phyloP scores from a whole-genome alignment of 1,284 basidiomycete genomes.

The Fomitiporia mediterranea region DNA sequence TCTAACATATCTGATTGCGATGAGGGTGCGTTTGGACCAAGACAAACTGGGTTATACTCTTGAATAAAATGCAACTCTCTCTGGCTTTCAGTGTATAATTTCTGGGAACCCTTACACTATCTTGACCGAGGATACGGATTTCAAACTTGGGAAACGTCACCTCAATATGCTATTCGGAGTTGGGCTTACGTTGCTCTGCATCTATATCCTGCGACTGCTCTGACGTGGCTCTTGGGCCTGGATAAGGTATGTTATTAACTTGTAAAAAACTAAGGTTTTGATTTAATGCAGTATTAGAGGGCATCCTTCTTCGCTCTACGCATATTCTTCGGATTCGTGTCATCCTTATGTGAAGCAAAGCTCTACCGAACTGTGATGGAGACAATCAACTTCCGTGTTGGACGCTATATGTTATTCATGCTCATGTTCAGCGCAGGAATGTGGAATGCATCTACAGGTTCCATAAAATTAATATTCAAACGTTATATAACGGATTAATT shows the following conservation, averaged over 20 bases:
- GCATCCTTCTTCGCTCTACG: conserved; percentile 87
- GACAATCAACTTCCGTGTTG: conserved; percentile 83
- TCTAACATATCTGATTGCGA: conserved; percentile 96
- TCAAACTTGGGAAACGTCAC: conserved; percentile 98
- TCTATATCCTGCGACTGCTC: conserved; percentile 49
- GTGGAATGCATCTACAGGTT: conserved; percentile 86
- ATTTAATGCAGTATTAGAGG: conserved; percentile 43
- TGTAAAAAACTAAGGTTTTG: conserved; percentile 22
- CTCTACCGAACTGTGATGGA: conserved; percentile 82
- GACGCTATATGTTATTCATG: conserved; percentile 87
- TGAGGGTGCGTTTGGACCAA: conserved; percentile 79
- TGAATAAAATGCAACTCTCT: not conserved
- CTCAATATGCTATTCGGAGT: conserved; percentile 84
- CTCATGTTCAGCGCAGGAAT: conserved; percentile 86
- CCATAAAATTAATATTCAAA: conserved; percentile 25
- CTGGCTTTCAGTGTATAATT: conserved; percentile 81
- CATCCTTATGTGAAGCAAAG: conserved; percentile 76
- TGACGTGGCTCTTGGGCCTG: conserved; percentile 35
- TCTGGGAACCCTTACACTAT: conserved; percentile 97
- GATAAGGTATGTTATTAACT: conserved; percentile 44
- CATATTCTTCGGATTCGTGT: conserved; percentile 71
- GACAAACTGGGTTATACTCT: conserved; percentile 18
- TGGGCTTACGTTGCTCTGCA: conserved; percentile 91
- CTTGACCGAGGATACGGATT: conserved; percentile 81
- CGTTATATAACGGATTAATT: not conserved